phyloP scores from a whole-genome alignment of 139 green algal species.

The Zygnema cylindricum region DNA sequence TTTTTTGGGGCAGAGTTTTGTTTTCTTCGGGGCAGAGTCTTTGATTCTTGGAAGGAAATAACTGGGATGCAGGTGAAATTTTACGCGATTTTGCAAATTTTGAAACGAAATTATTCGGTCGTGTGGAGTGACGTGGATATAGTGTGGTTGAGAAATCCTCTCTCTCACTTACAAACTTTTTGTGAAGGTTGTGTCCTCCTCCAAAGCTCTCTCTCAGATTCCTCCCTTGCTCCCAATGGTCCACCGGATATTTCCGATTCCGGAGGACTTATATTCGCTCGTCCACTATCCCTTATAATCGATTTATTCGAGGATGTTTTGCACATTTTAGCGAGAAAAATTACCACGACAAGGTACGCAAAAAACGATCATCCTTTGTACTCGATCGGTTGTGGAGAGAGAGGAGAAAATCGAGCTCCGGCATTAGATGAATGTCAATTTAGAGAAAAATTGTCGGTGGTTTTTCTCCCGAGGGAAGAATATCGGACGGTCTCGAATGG shows the following conservation, averaged over 20 bases:
- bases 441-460: not conserved
- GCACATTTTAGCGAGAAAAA: not conserved
- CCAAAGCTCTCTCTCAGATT: not conserved
- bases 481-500: not conserved
- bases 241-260: not conserved
- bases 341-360: not conserved
- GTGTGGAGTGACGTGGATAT: slow-evolving; percentile 48
- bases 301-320: not conserved
- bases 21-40: no score
- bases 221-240: not conserved
- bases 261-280: slow-evolving; percentile 13
- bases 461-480: not conserved
- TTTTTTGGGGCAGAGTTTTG: no score
- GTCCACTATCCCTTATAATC: not conserved
- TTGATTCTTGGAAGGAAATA: no score
- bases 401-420: not conserved
- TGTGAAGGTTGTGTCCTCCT: not conserved
- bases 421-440: not conserved
- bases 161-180: not conserved
- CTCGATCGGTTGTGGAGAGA: not conserved
- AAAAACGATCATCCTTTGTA: not conserved
- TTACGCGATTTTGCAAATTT: slow-evolving; percentile 24
- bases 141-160: slow-evolving; percentile 19
- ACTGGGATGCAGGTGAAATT: slow-evolving; percentile 45
- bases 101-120: slow-evolving; percentile 37